Conservation (phyloP, 495 filamentous ascomycete genomes). For the Cercophora samala region DNA sequence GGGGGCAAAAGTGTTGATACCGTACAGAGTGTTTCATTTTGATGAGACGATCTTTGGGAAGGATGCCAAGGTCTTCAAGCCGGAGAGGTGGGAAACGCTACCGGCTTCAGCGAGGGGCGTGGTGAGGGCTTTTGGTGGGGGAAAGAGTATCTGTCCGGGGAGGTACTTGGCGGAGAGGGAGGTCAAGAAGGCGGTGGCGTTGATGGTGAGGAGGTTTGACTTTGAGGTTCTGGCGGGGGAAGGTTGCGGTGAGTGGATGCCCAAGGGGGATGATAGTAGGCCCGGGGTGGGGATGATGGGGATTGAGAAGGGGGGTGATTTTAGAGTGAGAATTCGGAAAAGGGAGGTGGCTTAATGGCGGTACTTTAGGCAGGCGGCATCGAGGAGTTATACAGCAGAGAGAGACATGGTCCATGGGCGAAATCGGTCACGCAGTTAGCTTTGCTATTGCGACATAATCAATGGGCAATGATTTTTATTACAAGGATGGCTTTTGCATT, state of each 20-base stretch:
- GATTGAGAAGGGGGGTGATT: constrained; percentile 13
- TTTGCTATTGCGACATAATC: no score
- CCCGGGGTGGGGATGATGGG: not conserved
- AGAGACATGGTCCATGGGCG: not conserved
- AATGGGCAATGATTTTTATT: no score
- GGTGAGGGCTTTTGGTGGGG: not conserved
- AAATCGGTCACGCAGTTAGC: no score
- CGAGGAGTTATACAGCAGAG: no score
- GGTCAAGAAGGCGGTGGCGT: not conserved
- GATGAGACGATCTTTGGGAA: not conserved
- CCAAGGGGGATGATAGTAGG: not conserved
- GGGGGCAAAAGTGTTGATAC: not conserved
- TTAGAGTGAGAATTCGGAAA: not conserved
- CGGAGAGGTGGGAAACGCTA: not conserved
- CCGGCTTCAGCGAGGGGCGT: not conserved
- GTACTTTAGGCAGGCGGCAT: not conserved
- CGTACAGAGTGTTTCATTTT: not conserved
- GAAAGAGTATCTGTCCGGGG: constrained; percentile 1
- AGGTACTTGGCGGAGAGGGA: not conserved
- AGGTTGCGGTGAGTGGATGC: not conserved
- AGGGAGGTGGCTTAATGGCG: not conserved
- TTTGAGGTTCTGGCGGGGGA: not conserved
- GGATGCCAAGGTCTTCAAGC: not conserved
- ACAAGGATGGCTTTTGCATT: no score
- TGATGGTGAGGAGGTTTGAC: not conserved